A percentile compares a stretch with the other conserved stretches of the same genome.
Evolutionary conservation across 2,329 filamentous ascomycete species (phyloP).

Genomic region (Ophiosphaerella herpotricha): DNA sequence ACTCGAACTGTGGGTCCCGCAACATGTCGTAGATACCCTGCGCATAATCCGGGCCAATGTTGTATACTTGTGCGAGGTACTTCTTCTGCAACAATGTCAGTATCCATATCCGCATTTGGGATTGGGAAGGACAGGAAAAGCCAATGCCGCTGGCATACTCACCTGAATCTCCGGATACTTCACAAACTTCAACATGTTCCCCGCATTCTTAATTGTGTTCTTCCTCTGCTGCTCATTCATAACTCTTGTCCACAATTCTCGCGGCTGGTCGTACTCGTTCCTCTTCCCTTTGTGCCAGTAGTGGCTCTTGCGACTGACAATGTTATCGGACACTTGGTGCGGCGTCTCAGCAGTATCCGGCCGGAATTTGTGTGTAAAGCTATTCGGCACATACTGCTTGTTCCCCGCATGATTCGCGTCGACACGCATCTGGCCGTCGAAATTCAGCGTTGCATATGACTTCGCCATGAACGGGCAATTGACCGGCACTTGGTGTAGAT

Average conservation of each 20-base stretch:
- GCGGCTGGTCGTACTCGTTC: constrained; percentile 58
- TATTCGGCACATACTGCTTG: constrained; percentile 59
- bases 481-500: constrained; percentile 56
- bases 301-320: constrained; percentile 58
- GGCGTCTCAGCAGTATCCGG: constrained; percentile 57
- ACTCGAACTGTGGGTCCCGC: constrained; percentile 51
- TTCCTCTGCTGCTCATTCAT: constrained; percentile 53
- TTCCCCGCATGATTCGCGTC: constrained; percentile 56
- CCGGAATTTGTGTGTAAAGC: constrained; percentile 57
- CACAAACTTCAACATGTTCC: constrained; percentile 51
- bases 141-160: neutral
- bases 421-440: constrained; percentile 55
- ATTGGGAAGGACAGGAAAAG: too few relatives aligned
- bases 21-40: constrained; percentile 54
- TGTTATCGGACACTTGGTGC: constrained; percentile 55
- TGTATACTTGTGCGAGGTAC: constrained; percentile 59
- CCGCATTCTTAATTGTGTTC: constrained; percentile 57
- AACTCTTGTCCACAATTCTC: constrained; percentile 54
- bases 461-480: constrained; percentile 55
- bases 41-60: constrained; percentile 55
- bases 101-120: neutral
- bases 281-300: constrained; percentile 60
- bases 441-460: constrained; percentile 53
- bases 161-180: constrained; percentile 52
- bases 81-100: constrained; percentile 43